Base-by-base conservation (phyloP, 2,329 filamentous ascomycete species). In the Hyphodiscus sp. region DNA sequence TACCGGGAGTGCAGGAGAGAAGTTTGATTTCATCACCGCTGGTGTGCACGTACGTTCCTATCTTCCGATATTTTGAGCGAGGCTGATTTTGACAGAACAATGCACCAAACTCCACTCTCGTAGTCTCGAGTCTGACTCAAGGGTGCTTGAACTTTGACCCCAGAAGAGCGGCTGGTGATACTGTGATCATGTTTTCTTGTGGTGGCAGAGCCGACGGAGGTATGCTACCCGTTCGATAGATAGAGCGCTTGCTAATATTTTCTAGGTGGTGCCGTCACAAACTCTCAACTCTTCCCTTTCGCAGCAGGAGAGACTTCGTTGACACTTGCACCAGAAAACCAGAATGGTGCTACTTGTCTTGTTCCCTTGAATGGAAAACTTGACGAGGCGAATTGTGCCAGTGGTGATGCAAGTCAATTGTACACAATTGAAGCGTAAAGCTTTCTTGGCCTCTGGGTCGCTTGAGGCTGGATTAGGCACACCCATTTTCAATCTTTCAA, bases 111-210 rank as follows among this genome's bases (percentile, higher is more conserved):
- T 48, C n/a, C 15, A 33, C 18, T 26, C 18, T 42, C 42, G 5
- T 33, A 1, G 47, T 47, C 23, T 41, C 49, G 13, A 20, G 16
- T 7, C 45, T 51, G 46, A 82, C 78, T 0, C 72, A 81, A 57
- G 79, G 79, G 23, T 83, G 80, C 63, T 66, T 81, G 58, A 82
- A 80, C 66, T 80, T 80, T 58, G 80, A 83, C 59, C 72, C 74
- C 5, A 72, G 79, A 46, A 72, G 78, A 26, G 66, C 70, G 0
- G 69, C 71, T 2, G 78, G 77, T 11, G 75, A 77, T 61, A 78
- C 80, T 58, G 77, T 80, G 15, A 61, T 76, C 33, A 70, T 83
- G 20, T 83, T 82, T 61, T 80, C 52, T 8, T 55, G 55, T 58
- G 80, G 80, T 47, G 80, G 80, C 11, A 70, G 79, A 20, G 79